Percentiles rank a stretch among this genome's conserved stretches.
Conservation (phyloP, 2,329 filamentous ascomycete species). For the Karstenula rhodostoma region DNA sequence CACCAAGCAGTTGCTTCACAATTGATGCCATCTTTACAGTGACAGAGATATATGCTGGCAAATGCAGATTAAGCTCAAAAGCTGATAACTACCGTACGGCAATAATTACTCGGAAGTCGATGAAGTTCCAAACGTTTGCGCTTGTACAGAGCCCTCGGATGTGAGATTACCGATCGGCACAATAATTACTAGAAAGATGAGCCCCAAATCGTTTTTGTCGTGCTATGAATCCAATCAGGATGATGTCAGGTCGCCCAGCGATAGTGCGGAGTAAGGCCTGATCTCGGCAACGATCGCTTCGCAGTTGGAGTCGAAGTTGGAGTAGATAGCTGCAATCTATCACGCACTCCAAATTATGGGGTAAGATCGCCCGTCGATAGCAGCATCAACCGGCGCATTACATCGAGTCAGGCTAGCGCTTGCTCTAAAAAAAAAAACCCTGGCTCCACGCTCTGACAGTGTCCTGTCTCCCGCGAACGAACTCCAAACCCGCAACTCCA, state of each 20-base stretch:
- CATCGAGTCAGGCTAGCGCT: conserved; percentile 1
- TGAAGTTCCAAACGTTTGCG: neutral
- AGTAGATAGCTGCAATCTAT: conserved; percentile 2
- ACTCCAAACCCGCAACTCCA: conserved; percentile 27
- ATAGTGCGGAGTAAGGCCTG: neutral
- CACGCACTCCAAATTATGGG: conserved; percentile 9
- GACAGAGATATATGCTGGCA: neutral
- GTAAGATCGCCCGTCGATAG: neutral
- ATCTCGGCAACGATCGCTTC: neutral
- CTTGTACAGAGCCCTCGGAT: too few relatives aligned
- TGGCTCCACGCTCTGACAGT: neutral
- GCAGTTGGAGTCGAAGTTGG: conserved; percentile 8
- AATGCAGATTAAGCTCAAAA: neutral
- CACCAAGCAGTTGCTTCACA: conserved; percentile 33
- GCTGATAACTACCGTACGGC: neutral
- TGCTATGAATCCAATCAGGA: neutral
- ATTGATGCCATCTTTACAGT: conserved; percentile 22
- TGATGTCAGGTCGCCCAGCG: conserved; percentile 4
- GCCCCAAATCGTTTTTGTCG: too few relatives aligned
- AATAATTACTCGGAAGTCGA: neutral
- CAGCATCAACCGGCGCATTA: too few relatives aligned
- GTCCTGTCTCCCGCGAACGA: neutral
- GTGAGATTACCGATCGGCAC: too few relatives aligned
- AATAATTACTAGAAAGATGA: too few relatives aligned
- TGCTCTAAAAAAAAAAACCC: conserved; percentile 4